Conservation (phyloP, 345 rosid genomes). For the Salix koriyanagi region DNA sequence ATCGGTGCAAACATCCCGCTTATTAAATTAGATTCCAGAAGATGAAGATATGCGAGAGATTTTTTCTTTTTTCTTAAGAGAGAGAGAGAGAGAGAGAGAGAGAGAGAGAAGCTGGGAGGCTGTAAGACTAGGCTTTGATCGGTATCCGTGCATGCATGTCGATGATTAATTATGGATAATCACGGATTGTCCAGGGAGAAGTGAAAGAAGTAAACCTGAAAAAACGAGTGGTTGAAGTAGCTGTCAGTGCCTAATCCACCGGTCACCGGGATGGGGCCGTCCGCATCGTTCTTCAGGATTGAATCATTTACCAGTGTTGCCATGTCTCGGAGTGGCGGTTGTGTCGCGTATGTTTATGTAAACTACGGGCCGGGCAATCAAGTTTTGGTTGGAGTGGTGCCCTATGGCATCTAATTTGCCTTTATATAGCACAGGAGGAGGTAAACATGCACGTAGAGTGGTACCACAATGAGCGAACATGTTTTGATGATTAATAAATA, state of each 20-base stretch:
- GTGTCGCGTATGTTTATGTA: too few relatives aligned
- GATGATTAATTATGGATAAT: too few relatives aligned
- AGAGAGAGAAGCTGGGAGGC: too few relatives aligned
- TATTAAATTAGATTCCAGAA: too few relatives aligned
- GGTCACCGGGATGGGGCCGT: not conserved
- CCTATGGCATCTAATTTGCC: not conserved
- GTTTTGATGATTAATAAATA: not conserved
- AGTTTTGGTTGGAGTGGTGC: too few relatives aligned
- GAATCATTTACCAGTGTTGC: constrained; percentile 5
- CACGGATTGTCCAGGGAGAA: not conserved
- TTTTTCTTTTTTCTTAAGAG: too few relatives aligned
- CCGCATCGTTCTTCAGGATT: not conserved
- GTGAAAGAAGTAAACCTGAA: constrained; percentile 4
- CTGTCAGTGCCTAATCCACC: constrained; percentile 16
- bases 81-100: too few relatives aligned
- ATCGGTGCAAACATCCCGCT: too few relatives aligned
- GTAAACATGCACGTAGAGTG: not conserved
- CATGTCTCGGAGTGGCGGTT: not conserved
- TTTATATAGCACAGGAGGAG: not conserved
- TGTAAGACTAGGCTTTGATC: too few relatives aligned
- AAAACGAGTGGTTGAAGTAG: constrained; percentile 13
- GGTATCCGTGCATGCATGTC: too few relatives aligned
- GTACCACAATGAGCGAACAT: not conserved
- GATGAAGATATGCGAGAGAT: too few relatives aligned
- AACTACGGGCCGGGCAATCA: too few relatives aligned